Percentiles rank a stretch among this genome's conserved stretches.
Conservation (phyloP, 495 filamentous ascomycete genomes). For the Neurospora sp. region DNA sequence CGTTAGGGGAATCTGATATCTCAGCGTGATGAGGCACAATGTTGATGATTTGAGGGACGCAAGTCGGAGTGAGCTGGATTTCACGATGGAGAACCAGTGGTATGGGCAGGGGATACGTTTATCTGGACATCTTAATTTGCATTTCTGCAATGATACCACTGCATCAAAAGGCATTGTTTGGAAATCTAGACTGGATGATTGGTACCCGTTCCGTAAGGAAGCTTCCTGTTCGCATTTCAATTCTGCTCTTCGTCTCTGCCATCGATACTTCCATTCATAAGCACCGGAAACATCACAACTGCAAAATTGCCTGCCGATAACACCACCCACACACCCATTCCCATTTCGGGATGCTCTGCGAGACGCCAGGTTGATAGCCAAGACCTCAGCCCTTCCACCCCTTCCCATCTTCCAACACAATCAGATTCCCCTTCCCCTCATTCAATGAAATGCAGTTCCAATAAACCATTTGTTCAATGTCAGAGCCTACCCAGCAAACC, state of each 20-base stretch:
- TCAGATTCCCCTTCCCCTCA: neutral
- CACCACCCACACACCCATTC: neutral
- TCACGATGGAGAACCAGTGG: neutral
- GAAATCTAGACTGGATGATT: neutral
- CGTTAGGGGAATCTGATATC: neutral
- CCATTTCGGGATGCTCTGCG: neutral
- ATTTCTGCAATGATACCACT: neutral
- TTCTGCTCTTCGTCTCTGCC: neutral
- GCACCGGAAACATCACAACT: neutral
- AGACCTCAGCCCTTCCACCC: neutral
- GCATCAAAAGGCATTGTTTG: neutral
- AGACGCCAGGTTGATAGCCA: neutral
- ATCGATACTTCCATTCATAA: neutral
- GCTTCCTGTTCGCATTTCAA: neutral
- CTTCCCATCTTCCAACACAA: neutral
- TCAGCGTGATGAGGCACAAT: neutral
- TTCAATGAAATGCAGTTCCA: neutral
- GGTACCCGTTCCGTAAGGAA: neutral
- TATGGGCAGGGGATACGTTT: neutral
- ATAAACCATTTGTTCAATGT: neutral
- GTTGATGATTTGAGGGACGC: neutral
- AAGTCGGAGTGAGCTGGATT: neutral
- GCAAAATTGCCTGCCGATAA: neutral
- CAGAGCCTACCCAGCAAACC: neutral
- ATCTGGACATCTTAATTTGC: neutral